These are phyloP conservation scores for Paraphoma sp. DNA, from an alignment of 2,329 filamentous ascomycete genomes.

Conservation along the genomic window DNA sequence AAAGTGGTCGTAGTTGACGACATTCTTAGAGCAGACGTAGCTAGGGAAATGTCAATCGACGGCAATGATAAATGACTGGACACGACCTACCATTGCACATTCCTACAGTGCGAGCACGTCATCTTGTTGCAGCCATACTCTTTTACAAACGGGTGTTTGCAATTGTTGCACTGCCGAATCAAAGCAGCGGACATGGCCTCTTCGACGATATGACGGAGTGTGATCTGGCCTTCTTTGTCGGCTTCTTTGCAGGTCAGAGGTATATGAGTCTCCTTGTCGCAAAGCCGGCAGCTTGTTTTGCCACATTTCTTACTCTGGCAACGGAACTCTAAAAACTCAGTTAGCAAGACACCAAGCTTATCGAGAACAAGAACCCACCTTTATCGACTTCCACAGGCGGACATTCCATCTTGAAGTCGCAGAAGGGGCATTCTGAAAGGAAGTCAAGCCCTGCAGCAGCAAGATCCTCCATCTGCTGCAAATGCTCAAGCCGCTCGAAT, in stretches of 20 bases:
- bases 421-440: conserved; percentile 80
- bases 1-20: conserved; percentile 75
- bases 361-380: neutral
- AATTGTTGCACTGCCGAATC: conserved; percentile 76
- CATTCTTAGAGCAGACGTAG: conserved; percentile 73
- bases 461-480: conserved; percentile 75
- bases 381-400: conserved; percentile 70
- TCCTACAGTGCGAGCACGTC: conserved; percentile 67
- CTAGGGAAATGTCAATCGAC: conserved; percentile 46
- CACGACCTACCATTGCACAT: conserved; percentile 60
- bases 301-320: conserved; percentile 72
- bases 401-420: conserved; percentile 78
- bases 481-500: conserved; percentile 68
- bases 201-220: conserved; percentile 72
- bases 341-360: too few species aligned
- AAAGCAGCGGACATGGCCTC: conserved; percentile 84
- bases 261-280: conserved; percentile 72
- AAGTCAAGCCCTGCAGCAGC: conserved; percentile 74
- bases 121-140: conserved; percentile 85
- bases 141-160: conserved; percentile 80
- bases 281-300: conserved; percentile 62
- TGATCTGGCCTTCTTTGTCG: conserved; percentile 65
- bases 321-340: conserved; percentile 63
- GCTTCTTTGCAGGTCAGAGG: conserved; percentile 74
- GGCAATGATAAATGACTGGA: neutral